Conservation (phyloP, 345 rosid genomes). For the Aurinia saxatilis region DNA sequence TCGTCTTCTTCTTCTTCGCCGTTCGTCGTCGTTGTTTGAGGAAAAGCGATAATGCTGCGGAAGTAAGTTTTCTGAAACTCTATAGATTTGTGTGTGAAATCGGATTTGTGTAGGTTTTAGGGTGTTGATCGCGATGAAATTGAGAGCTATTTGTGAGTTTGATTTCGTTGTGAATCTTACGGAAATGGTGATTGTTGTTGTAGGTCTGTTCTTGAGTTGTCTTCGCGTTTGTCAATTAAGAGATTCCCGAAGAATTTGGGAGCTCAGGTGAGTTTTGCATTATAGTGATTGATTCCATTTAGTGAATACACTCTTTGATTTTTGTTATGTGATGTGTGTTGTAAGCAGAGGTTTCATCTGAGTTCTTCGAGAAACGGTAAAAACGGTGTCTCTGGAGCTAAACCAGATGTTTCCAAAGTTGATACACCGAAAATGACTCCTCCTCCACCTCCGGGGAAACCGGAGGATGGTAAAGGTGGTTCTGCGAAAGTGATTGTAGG, state of each 20-base stretch:
- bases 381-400: constrained; percentile 39
- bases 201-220: constrained; percentile 65
- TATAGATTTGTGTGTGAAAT: background rate
- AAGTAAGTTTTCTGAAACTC: constrained; percentile 21
- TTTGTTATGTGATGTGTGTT: too few relatives aligned
- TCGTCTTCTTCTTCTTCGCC: background rate
- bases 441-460: constrained; percentile 37
- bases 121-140: background rate
- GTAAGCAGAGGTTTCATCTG: constrained; percentile 31
- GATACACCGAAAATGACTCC: background rate
- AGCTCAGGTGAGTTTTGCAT: constrained; percentile 37
- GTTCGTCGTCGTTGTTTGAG: background rate
- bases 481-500: constrained; percentile 41
- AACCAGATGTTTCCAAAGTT: constrained; percentile 12
- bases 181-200: background rate
- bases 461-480: constrained; percentile 38
- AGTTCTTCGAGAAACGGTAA: constrained; percentile 42
- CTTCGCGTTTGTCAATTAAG: constrained; percentile 42
- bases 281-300: background rate
- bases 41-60: constrained; percentile 25
- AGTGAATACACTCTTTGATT: background rate
- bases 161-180: background rate
- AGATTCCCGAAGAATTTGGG: constrained; percentile 41
- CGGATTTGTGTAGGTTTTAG: background rate
- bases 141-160: background rate